Base-by-base conservation (phyloP, 176 grass and related monocot species). In the Poa annua region DNA sequence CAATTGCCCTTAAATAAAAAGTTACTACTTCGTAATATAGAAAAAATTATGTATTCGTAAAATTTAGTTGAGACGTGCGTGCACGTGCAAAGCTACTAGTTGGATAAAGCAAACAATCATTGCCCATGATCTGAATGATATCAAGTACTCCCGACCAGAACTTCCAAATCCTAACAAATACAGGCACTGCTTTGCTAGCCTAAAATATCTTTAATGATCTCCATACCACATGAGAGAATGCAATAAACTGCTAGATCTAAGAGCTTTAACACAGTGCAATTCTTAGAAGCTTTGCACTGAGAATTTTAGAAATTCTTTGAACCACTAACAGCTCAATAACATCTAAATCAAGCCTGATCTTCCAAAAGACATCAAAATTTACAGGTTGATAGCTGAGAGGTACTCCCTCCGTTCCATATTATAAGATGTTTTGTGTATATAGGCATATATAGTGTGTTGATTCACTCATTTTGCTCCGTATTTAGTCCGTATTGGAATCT, bases 301-400 rank as follows among this genome's bases (percentile, higher is more conserved):
- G 4, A 17, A 33, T 33, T 76, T 7, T 57, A 81, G 42, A 21
- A 25, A 57, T 11, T 66, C 3, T 48, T 57, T 3, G 13, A n/a
- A 32, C 72, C 48, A 41, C 44, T 41, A 67, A 14, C 7, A 66
- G 6, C 73, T 56, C 21, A 29, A 2, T 15, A 80, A 63, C 52
- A 61, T 60, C 55, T 16, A 55, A 82, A 74, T 68, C 20, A 75
- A 85, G 20, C 24, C 34, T 51, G 5, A 55, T 29, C 82, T 45
- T 77, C 53, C 53, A 80, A 57, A 84, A 49, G 11, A 26, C n/a
- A 57, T 35, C 3, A 39, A 1, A 53, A n/a, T 81, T 42, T 42
- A 42, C 41, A 42, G 41, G 41, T 42, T 42, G 41, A 42, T 42
- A 42, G 41, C 9, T 42, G 41, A 42, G 41, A 42, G 41, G 41